phyloP scores from a whole-genome alignment of 2,329 filamentous ascomycete genomes.

The Knufia petricola region DNA sequence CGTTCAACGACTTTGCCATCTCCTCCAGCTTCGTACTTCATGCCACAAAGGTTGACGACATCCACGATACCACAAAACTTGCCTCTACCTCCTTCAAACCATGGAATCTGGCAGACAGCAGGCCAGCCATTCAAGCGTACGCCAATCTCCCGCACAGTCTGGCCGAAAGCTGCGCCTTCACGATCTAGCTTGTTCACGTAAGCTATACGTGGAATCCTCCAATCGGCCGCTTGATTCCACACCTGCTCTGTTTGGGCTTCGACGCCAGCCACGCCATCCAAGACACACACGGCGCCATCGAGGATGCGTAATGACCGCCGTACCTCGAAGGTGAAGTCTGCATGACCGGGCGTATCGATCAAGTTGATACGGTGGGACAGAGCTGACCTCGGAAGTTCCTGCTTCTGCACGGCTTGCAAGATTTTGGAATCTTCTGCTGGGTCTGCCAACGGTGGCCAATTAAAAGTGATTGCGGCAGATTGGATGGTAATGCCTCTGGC shows the following conservation, averaged over 20 bases:
- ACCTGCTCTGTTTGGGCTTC: conserved; percentile 97
- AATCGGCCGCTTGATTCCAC: conserved; percentile 80
- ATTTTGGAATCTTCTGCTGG: conserved; percentile 25
- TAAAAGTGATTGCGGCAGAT: conserved; percentile 89
- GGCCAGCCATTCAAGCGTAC: conserved; percentile 73
- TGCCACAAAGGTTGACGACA: conserved; percentile 62
- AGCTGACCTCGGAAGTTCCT: conserved; percentile 40
- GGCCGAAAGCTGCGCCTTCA: conserved; percentile 70
- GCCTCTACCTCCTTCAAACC: conserved; percentile 69
- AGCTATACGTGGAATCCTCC: conserved; percentile 71
- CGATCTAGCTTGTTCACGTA: conserved; percentile 81
- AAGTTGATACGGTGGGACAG: conserved; percentile 67
- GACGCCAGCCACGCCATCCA: conserved; percentile 85
- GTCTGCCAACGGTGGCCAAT: conserved; percentile 61
- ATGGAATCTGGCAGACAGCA: conserved; percentile 86
- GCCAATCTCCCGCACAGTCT: conserved; percentile 78
- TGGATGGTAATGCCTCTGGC: conserved; percentile 94
- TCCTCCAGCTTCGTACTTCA: conserved; percentile 60
- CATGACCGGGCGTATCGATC: conserved; percentile 93
- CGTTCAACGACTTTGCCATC: conserved; percentile 55
- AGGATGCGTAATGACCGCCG: conserved; percentile 79
- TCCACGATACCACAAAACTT: conserved; percentile 77
- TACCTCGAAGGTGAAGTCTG: conserved; percentile 96
- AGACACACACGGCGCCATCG: conserved; percentile 84
- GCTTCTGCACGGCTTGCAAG: conserved; percentile 19